Conservation (phyloP, 2,329 filamentous ascomycete genomes). For the Sarocladiaceae sp. region DNA sequence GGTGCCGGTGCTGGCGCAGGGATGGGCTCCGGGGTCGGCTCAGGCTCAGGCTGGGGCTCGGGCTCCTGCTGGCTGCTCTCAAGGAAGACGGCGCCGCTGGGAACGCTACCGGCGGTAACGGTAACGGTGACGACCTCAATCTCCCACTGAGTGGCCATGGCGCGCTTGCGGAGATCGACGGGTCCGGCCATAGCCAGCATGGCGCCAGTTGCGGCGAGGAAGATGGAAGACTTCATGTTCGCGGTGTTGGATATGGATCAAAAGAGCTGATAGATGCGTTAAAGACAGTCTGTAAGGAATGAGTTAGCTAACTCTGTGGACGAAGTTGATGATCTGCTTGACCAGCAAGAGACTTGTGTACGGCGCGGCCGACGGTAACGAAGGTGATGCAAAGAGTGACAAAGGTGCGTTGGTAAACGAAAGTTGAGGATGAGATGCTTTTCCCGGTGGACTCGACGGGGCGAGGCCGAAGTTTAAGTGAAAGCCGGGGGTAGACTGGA, state of each 20-base stretch:
- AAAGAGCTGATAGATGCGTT: conserved; percentile 8
- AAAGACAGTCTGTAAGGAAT: conserved; percentile 5
- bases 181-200: conserved; percentile 41
- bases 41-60: conserved; percentile 13
- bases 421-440: background rate
- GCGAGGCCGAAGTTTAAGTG: conserved; percentile 5
- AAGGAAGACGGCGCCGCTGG: conserved; percentile 20
- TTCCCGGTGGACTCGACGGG: background rate
- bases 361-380: background rate
- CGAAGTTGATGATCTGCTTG: conserved; percentile 1
- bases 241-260: conserved; percentile 13
- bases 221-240: conserved; percentile 47
- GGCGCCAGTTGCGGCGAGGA: conserved; percentile 41
- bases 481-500: conserved; percentile 10
- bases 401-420: background rate
- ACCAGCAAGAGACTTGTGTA: conserved; percentile 1
- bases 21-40: conserved; percentile 10
- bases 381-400: conserved; percentile 3
- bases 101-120: conserved; percentile 31
- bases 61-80: conserved; percentile 17
- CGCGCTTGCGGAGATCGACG: conserved; percentile 32
- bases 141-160: conserved; percentile 34
- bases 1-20: conserved; percentile 6
- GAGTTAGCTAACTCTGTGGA: conserved; percentile 8
- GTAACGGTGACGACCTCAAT: conserved; percentile 39